Percentiles rank a stretch among this genome's conserved stretches.
These are phyloP conservation scores for Metarhizium album DNA, from an alignment of 2,329 filamentous ascomycete genomes.

Conservation along the genomic window DNA sequence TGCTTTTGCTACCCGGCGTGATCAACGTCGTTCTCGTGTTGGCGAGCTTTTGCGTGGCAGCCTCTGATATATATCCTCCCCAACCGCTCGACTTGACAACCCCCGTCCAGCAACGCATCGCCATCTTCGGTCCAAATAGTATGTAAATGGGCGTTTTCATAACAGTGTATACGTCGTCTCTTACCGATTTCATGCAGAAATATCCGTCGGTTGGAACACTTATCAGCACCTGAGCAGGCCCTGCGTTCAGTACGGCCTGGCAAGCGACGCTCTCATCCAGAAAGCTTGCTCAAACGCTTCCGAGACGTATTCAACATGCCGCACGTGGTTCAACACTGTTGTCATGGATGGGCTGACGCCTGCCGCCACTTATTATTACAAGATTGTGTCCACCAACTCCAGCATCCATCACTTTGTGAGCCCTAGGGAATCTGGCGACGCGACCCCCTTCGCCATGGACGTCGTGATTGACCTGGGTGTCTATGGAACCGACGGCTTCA, in stretches of 20 bases:
- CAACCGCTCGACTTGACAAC: not conserved
- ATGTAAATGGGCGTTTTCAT: not conserved
- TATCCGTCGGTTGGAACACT: slow-evolving; percentile 47
- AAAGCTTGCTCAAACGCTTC: slow-evolving; percentile 34
- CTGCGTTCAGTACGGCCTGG: slow-evolving; percentile 42
- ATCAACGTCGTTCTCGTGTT: not conserved
- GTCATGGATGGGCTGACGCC: slow-evolving; percentile 33
- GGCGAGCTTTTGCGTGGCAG: not conserved
- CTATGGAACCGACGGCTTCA: slow-evolving; percentile 24
- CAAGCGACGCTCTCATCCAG: slow-evolving; percentile 23
- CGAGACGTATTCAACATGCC: slow-evolving; percentile 38
- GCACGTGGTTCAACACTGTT: slow-evolving; percentile 41
- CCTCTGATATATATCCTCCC: not conserved
- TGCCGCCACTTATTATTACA: slow-evolving; percentile 49
- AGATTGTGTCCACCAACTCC: slow-evolving; percentile 46
- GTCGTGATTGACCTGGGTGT: slow-evolving; percentile 40
- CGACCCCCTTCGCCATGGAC: slow-evolving; percentile 40
- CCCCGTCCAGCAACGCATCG: not conserved
- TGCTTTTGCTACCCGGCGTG: not conserved
- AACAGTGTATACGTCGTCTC: not conserved
- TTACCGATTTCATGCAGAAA: slow-evolving; percentile 26
- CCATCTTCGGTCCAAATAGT: not conserved
- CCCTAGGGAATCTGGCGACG: slow-evolving; percentile 42
- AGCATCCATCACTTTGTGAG: slow-evolving; percentile 42
- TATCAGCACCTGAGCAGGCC: slow-evolving; percentile 32